These are phyloP conservation scores for Pilatotrama ljubarskyi DNA, from an alignment of 768 basidiomycete species.

Conservation along the genomic window DNA sequence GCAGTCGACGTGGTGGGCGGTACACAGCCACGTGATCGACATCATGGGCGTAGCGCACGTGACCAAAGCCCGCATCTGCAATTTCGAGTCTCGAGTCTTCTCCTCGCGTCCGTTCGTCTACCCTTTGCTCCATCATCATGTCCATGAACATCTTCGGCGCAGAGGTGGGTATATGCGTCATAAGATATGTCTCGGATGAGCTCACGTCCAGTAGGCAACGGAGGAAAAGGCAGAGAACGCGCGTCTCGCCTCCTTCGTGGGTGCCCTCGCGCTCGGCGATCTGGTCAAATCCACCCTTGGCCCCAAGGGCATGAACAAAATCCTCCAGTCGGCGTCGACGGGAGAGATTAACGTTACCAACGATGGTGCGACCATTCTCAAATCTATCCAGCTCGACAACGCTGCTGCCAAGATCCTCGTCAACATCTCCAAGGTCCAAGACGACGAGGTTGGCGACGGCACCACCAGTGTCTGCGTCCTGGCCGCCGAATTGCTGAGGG, in stretches of 20 bases:
- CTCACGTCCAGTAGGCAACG: constrained; percentile 53
- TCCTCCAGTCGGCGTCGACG: constrained; percentile 86
- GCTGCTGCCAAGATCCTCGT: constrained; percentile 99
- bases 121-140: constrained; percentile 36
- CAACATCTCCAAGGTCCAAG: constrained; percentile 99
- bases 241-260: constrained; percentile 96
- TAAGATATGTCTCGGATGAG: neutral
- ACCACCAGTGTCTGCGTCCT: constrained; percentile 91
- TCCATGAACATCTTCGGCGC: constrained; percentile 72
- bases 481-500: constrained; percentile 86
- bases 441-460: constrained; percentile 98
- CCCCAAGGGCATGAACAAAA: constrained; percentile 99
- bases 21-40: neutral
- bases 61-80: constrained; percentile 1
- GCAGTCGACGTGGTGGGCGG: constrained; percentile 18
- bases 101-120: neutral
- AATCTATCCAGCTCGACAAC: constrained; percentile 96
- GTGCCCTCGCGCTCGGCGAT: constrained; percentile 95
- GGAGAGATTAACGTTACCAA: constrained; percentile 97
- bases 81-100: constrained; percentile 13
- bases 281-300: constrained; percentile 98
- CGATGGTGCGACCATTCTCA: constrained; percentile 98
- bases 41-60: constrained; percentile 4
- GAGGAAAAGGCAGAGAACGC: constrained; percentile 98
- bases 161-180: constrained; percentile 52